Base-by-base conservation (phyloP, 306 rosid genomes). In the Quercus agrifolia region DNA sequence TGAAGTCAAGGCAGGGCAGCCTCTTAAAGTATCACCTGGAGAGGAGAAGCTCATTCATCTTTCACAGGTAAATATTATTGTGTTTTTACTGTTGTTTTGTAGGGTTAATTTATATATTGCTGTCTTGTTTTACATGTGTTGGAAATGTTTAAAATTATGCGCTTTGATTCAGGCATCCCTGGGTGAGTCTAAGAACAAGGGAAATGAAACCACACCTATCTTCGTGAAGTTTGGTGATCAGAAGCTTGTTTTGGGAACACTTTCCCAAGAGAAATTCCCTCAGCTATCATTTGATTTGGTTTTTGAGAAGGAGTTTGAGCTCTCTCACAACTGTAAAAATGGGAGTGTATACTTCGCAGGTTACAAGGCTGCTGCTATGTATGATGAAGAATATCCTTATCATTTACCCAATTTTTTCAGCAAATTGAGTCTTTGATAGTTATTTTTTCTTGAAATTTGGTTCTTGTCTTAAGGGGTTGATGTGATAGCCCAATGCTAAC, bases 1-100 rank as follows among this genome's bases (percentile, higher is more conserved):
- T 71, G 99, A 96, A 87, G 96, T 96, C 31, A 93, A 90, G 86
- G 88, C 90, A 62, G 99, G 99, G 25, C 90, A 89, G 81, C 63
- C 86, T 23, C 73, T 88, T 13, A 85, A 77, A 31, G 92, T 91
- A 0, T 74, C 74, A 20, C 97, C 97, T 2, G 64, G n/a, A 0
- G 78, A 41, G 1, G 86, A 69, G 1, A 83, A 74, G 11, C 78
- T 80, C 69, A 30, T 96, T 3, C 99, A 96, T 78, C 88, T 96
- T 30, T 96, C 99, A 10, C 98, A 93, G 99, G 99, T 96, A 71
- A 57, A 83, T 25, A 5, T 63, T 64, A 3, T 70, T 33, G 19
- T 20, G 33, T 4, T 52, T 62, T 14, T 27, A 0, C 1, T 67
- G 1, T 13, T 52, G 33, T 2, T 21, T 31, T 61, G 61, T 33